Evolutionary conservation across 2,329 filamentous ascomycete genomes (phyloP).

Genomic region (Cercospora zeae-maydis): DNA sequence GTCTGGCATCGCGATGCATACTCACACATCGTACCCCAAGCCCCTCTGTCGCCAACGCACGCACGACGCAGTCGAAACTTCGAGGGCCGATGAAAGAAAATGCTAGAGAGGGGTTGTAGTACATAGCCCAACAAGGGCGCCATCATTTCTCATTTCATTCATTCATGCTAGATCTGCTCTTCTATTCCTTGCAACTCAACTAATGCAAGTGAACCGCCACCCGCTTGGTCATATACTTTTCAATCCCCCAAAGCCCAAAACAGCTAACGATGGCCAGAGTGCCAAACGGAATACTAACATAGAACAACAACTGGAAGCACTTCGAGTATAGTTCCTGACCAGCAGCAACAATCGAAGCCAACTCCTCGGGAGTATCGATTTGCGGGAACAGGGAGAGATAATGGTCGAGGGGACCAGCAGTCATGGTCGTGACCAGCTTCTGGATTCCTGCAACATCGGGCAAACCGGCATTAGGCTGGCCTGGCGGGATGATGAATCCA

Average conservation of each 20-base stretch:
- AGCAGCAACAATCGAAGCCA: constrained; percentile 11
- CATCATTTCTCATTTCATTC: not conserved
- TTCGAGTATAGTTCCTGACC: constrained; percentile 25
- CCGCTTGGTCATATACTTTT: constrained; percentile 19
- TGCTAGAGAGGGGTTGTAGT: too few species aligned
- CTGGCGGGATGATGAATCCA: constrained; percentile 1
- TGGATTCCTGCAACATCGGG: constrained; percentile 9
- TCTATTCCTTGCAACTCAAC: not conserved
- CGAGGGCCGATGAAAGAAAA: too few species aligned
- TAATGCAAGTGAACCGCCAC: constrained; percentile 17
- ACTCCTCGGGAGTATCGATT: constrained; percentile 12
- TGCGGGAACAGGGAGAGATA: constrained; percentile 21
- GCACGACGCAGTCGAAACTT: too few species aligned
- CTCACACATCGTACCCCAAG: too few species aligned
- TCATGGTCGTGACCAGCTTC: constrained; percentile 17
- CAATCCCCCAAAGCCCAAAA: constrained; percentile 19
- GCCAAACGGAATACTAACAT: constrained; percentile 22
- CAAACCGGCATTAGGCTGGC: not conserved
- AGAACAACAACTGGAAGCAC: constrained; percentile 23
- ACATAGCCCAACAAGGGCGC: not conserved
- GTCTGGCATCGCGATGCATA: too few species aligned
- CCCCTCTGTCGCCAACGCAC: too few species aligned
- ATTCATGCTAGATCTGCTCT: not conserved
- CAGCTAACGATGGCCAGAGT: constrained; percentile 19
- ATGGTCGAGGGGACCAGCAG: constrained; percentile 17